Evolutionary conservation across 306 rosid genomes (phyloP).

Genomic region (Lagenaria siceraria): DNA sequence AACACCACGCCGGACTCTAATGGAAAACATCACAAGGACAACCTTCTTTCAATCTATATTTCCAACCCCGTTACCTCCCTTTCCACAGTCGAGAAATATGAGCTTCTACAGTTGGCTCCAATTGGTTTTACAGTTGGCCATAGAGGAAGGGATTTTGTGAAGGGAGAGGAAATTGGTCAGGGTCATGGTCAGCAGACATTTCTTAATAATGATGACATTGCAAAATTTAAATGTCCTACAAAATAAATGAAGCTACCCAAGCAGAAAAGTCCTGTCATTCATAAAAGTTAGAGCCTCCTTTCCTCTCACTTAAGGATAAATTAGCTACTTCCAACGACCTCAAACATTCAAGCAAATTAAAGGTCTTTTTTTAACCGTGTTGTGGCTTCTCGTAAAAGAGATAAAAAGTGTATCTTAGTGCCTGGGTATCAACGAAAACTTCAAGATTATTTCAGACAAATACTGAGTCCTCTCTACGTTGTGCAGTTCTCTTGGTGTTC

Average conservation of each 20-base stretch:
- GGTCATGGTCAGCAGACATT: not conserved
- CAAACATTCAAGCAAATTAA: not conserved
- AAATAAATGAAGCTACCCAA: not conserved
- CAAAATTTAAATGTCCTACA: not conserved
- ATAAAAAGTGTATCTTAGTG: not conserved
- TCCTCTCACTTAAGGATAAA: not conserved
- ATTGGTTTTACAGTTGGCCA: not conserved
- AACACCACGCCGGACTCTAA: not conserved
- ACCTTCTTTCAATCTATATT: not conserved
- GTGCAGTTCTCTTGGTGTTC: no score
- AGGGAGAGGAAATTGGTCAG: not conserved
- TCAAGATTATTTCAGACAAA: not conserved
- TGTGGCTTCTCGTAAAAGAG: not conserved
- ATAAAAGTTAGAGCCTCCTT: not conserved
- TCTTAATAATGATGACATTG: not conserved
- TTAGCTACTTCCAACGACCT: not conserved
- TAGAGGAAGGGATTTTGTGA: not conserved
- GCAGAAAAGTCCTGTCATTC: not conserved
- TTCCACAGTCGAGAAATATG: not conserved
- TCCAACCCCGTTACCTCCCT: not conserved
- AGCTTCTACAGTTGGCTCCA: not conserved
- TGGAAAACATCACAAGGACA: not conserved
- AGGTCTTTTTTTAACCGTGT: not conserved
- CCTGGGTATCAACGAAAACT: not conserved
- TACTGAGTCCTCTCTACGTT: not conserved